Percentiles rank a stretch among this genome's conserved stretches.
Conservation (phyloP, 2,329 filamentous ascomycete genomes). For the Alternaria postmessia region DNA sequence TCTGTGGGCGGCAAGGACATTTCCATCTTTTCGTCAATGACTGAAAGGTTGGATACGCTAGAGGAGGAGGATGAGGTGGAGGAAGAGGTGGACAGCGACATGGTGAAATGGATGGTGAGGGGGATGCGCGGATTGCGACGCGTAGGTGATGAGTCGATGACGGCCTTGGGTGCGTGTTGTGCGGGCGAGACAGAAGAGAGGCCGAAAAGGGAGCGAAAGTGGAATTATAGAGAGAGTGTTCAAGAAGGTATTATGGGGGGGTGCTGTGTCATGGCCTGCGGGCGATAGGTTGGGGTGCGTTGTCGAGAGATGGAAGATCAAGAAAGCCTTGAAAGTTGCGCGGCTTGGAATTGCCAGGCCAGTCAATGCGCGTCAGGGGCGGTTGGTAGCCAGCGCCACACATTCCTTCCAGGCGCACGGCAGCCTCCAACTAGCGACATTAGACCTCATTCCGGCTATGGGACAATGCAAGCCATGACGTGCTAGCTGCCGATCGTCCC, state of each 20-base stretch:
- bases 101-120: slow-evolving; percentile 6
- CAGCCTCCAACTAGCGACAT: slow-evolving; percentile 14
- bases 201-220: not conserved
- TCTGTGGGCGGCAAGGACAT: slow-evolving; percentile 9
- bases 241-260: not conserved
- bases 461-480: slow-evolving; percentile 22
- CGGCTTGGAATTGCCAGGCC: slow-evolving; percentile 7
- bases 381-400: slow-evolving; percentile 15
- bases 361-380: slow-evolving; percentile 26
- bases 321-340: slow-evolving; percentile 16
- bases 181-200: not conserved
- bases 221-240: slow-evolving; percentile 2
- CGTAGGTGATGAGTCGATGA: slow-evolving; percentile 11
- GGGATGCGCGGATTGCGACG: slow-evolving; percentile 7
- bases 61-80: slow-evolving; percentile 8
- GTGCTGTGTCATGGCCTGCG: slow-evolving; percentile 13
- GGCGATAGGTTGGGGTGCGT: slow-evolving; percentile 7
- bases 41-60: slow-evolving; percentile 20
- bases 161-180: slow-evolving; percentile 5
- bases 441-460: slow-evolving; percentile 11
- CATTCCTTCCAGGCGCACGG: slow-evolving; percentile 16
- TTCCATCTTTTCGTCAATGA: slow-evolving; percentile 23
- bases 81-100: slow-evolving; percentile 15
- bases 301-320: slow-evolving; percentile 3
- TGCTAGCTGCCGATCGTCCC: slow-evolving; percentile 12